These are phyloP conservation scores for Picea abies DNA, from an alignment of 83 land plant genomes.

Conservation along the genomic window DNA sequence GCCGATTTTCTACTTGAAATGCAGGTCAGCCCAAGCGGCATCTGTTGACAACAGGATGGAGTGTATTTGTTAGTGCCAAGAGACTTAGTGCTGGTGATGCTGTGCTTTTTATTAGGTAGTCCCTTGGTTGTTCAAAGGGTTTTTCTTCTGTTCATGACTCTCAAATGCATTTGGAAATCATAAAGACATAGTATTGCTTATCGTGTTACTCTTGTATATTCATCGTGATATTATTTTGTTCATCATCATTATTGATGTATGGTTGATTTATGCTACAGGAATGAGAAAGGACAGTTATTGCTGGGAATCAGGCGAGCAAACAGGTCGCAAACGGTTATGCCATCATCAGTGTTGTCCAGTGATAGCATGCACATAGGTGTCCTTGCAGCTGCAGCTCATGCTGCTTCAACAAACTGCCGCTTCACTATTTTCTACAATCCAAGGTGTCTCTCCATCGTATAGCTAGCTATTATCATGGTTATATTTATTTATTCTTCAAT, in stretches of 20 bases:
- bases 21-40: constrained; percentile 75
- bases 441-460: constrained; percentile 36
- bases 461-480: background rate
- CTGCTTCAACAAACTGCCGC: constrained; percentile 79
- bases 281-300: constrained; percentile 52
- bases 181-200: background rate
- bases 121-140: background rate
- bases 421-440: constrained; percentile 90
- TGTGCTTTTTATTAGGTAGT: constrained; percentile 73
- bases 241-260: background rate
- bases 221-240: background rate
- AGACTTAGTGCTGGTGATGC: constrained; percentile 61
- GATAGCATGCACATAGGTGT: constrained; percentile 92
- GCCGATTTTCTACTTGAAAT: constrained; percentile 7
- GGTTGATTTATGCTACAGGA: constrained; percentile 28
- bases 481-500: background rate
- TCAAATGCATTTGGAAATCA: background rate
- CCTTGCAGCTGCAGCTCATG: constrained; percentile 93
- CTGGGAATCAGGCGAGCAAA: constrained; percentile 58
- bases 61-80: constrained; percentile 62
- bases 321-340: constrained; percentile 52
- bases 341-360: constrained; percentile 62
- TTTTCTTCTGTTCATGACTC: background rate
- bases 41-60: constrained; percentile 69
- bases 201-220: background rate